phyloP scores from a whole-genome alignment of 371 early-diverging fungal genomes.

The Choanephora cucurbitarum region DNA sequence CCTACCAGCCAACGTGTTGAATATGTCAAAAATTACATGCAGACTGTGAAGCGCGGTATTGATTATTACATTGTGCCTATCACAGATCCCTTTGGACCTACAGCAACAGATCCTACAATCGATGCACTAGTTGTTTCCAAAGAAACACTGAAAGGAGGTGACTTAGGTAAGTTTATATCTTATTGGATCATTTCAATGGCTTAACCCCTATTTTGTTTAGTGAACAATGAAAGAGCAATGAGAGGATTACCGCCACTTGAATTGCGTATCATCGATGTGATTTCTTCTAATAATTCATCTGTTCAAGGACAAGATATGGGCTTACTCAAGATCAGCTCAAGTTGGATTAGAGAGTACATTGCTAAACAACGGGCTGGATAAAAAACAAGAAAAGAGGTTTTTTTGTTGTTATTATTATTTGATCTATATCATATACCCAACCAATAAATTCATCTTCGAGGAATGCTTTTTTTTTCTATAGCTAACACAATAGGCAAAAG shows the following conservation, averaged over 20 bases:
- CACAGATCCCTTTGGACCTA: conserved; percentile 89
- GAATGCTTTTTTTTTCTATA: conserved; percentile 4
- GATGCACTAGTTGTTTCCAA: conserved; percentile 86
- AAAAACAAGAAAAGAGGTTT: conserved; percentile 2
- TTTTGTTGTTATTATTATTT: too few relatives aligned
- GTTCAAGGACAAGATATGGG: conserved; percentile 44
- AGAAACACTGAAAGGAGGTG: conserved; percentile 83
- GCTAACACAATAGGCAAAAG: conserved; percentile 32
- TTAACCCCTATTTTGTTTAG: conserved; percentile 36
- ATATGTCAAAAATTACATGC: conserved; percentile 63
- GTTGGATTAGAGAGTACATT: conserved; percentile 60
- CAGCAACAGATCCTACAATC: conserved; percentile 72
- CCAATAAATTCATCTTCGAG: conserved; percentile 31
- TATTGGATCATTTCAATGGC: too few relatives aligned
- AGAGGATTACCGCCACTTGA: conserved; percentile 58
- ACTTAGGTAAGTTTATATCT: conserved; percentile 69
- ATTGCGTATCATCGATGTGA: conserved; percentile 75
- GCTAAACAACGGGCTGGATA: conserved; percentile 15
- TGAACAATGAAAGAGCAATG: conserved; percentile 60
- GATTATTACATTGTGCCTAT: conserved; percentile 70
- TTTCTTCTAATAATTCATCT: conserved; percentile 51
- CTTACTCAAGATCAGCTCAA: conserved; percentile 71
- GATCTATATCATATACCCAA: conserved; percentile 59
- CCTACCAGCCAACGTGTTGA: conserved; percentile 65
- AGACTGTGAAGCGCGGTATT: conserved; percentile 52